A percentile compares a stretch with the other conserved stretches of the same genome.
phyloP scores from a whole-genome alignment of 768 basidiomycete genomes.

The Tephrocybe rancida region DNA sequence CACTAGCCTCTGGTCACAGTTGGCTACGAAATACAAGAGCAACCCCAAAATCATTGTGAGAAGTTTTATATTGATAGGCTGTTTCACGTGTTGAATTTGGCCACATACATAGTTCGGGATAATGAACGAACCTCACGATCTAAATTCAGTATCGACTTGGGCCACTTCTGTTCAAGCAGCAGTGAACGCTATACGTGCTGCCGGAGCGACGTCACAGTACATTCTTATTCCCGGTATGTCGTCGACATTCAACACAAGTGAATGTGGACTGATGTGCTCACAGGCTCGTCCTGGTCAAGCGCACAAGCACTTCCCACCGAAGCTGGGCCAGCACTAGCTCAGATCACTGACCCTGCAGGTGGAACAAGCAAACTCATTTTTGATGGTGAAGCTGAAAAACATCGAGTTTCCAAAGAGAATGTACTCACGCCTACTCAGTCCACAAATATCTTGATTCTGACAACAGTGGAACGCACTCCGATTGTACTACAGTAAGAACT shows the following conservation, averaged over 20 bases:
- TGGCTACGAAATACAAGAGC: conserved; percentile 49
- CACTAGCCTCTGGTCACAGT: conserved; percentile 51
- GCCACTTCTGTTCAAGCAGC: conserved; percentile 51
- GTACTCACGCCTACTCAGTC: conserved; percentile 23
- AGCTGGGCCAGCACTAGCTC: conserved; percentile 44
- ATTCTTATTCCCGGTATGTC: conserved; percentile 54
- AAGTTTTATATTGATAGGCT: background rate
- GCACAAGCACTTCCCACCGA: conserved; percentile 39
- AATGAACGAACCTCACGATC: conserved; percentile 68
- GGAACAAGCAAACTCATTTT: conserved; percentile 48
- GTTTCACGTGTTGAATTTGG: background rate
- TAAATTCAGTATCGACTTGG: conserved; percentile 46
- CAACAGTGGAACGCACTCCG: conserved; percentile 40
- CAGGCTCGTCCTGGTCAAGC: conserved; percentile 31
- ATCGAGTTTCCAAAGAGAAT: background rate
- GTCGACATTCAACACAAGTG: background rate
- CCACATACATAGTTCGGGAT: conserved; percentile 24
- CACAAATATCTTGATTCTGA: conserved; percentile 65
- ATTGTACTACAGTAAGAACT: conserved; percentile 30
- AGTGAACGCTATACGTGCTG: conserved; percentile 60
- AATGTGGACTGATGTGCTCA: background rate
- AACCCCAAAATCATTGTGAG: conserved; percentile 44
- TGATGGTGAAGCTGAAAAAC: conserved; percentile 31
- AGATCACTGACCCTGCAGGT: conserved; percentile 44
- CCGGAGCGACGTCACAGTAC: conserved; percentile 54